Conservation (phyloP, 148 eudicot species). For the Vaccinium vitisidaea region DNA sequence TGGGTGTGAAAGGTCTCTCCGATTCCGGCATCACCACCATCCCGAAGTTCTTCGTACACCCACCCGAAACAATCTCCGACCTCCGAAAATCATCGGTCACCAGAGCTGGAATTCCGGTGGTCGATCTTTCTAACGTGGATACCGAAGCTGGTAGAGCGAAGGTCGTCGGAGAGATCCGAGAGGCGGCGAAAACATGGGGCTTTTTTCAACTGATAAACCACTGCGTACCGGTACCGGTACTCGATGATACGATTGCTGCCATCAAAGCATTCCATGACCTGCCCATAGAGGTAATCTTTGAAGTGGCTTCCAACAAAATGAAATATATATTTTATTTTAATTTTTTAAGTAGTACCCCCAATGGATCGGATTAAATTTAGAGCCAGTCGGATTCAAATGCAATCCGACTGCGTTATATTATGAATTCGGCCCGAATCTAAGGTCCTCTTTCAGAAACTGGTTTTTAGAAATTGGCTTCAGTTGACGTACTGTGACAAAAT, state of each 20-base stretch:
- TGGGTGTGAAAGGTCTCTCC: constrained; percentile 31
- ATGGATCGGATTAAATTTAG: no score
- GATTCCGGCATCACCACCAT: constrained; percentile 27
- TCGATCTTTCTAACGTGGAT: constrained; percentile 3
- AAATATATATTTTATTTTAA: no score
- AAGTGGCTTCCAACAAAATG: no score
- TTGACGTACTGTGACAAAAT: no score
- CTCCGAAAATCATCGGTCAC: neutral
- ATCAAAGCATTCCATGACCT: constrained; percentile 22
- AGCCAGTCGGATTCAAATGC: no score
- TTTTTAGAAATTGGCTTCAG: no score
- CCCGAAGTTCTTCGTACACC: constrained; percentile 25
- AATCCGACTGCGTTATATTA: no score
- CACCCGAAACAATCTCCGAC: constrained; percentile 19
- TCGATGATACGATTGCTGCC: constrained; percentile 9
- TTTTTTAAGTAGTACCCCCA: no score
- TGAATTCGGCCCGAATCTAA: no score
- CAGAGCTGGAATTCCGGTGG: neutral
- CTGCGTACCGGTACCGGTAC: neutral
- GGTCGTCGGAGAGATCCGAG: constrained; percentile 13
- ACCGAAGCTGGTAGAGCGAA: neutral
- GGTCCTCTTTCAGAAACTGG: no score
- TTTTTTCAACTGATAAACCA: constrained; percentile 31
- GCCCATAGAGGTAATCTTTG: neutral
- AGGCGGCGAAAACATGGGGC: constrained; percentile 16